Evolutionary conservation across 441 rosid genomes (phyloP).

Genomic region (Arabidopsis lyrata): DNA sequence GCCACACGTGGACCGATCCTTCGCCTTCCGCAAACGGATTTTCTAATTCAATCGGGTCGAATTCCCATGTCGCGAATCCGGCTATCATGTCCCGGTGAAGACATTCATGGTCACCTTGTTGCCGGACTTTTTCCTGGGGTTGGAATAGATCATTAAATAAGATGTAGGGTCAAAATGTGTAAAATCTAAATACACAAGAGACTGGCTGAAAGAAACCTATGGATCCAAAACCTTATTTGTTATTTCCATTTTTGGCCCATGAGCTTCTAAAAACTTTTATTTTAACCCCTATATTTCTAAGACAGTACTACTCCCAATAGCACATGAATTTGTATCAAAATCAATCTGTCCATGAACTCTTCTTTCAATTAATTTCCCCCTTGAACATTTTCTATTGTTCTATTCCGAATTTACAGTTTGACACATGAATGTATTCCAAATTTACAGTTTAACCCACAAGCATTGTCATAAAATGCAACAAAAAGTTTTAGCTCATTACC

Average conservation of each 20-base stretch:
- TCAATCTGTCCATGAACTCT: background rate
- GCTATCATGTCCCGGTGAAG: conserved; percentile 58
- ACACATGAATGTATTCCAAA: conserved; percentile 2
- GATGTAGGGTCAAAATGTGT: background rate
- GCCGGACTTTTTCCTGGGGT: conserved; percentile 32
- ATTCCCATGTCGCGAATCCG: conserved; percentile 64
- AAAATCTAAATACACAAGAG: background rate
- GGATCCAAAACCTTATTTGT: background rate
- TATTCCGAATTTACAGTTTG: background rate
- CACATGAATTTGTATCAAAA: background rate
- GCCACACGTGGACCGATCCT: conserved; percentile 68
- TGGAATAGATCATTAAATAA: background rate
- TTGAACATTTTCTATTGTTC: background rate
- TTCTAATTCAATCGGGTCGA: conserved; percentile 57
- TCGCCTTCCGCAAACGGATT: conserved; percentile 54
- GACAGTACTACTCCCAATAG: background rate
- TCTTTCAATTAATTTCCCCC: background rate
- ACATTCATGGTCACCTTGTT: conserved; percentile 63
- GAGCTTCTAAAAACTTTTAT: background rate
- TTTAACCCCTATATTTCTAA: background rate
- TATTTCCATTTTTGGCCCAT: background rate
- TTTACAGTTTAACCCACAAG: background rate
- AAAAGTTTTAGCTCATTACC: conserved; percentile 46
- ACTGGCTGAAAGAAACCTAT: background rate
- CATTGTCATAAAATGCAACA: background rate